Evolutionary conservation across 345 rosid species (phyloP), one percentile per base, ranked within the genome.

Genomic region (Angophora floribunda): DNA sequence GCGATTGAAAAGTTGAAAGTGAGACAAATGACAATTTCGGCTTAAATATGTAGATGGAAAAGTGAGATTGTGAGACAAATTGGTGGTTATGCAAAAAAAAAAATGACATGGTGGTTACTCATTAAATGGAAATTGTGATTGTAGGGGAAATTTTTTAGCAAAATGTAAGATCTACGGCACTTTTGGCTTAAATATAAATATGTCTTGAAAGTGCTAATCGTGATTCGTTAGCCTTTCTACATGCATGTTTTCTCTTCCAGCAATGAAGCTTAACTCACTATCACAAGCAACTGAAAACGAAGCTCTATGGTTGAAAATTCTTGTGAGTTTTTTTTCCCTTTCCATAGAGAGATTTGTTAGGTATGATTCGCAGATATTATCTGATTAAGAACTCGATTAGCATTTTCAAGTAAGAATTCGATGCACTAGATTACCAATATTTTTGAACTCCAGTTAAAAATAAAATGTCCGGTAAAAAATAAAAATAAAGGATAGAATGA

Each of bases 241-340:
- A 65, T 65, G 44, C 44, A 65, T 30, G 44, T 2, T 30, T 65
- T 65, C 78, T 30, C 32, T 65, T 15, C 70, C 32, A 63, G 36
- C 16, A 63, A 0, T 0, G 70, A 13, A n/a, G 52, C 52, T 5
- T 16, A 51, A 13, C 16, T 50, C 51, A 50, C 51, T 8, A 50
- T 50, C 51, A 10, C 51, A 10, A 50, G 51, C 51, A 51, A 16
- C 52, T 16, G 41, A 14, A 51, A 14, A 51, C 16, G 6, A 13
- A 51, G 52, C 52, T 51, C 6, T 51, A 14, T 14, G 52, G 52
- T 51, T 51, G 15, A 51, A 51, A 51, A 13, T 51, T 51, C 15
- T 14, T 51, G 52, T 14, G 52, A 14, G 52, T 13, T 51, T 13
- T 51, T 13, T 51, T 51, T 51, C 15, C 52, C 41, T 36, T 36